Base-by-base conservation (phyloP, 768 basidiomycete genomes). In the Tricholoma sp. region DNA sequence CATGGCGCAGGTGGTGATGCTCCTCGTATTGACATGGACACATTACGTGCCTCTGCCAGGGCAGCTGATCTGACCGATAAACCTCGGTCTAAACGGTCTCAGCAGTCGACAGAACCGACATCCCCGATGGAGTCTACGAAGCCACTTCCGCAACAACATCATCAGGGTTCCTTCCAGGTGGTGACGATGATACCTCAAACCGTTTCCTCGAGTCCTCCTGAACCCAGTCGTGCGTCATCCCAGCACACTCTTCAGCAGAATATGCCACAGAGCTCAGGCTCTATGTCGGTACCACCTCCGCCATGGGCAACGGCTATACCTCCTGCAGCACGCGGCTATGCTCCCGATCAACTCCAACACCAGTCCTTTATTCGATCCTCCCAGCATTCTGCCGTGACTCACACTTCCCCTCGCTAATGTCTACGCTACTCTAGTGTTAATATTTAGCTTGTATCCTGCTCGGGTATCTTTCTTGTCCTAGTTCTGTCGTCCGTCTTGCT, bases 1-100 rank as follows among this genome's bases (percentile, higher is more conserved):
- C 68, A 76, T 19, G 77, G 74, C 9, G 71, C 77, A n/a, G 82
- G 81, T 45, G 83, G 85, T 18, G 79, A 83, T 43, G 67, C 70
- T 3, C 78, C 78, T 27, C 79, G 75, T 31, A 89, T 91, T 56
- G 87, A 89, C 66, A 77, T 91, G 69, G 88, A 90, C 60, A 89
- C 82, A 43, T 73, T 91, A 50, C 84, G 89, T 10, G 87, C 86
- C 24, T 90, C 85, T 46, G 81, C 85, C 1, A 71, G 83, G n/a
- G 83, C 84, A 4, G 79, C 80, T 10, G 82, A 84, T 51, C 57
- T 72, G 7, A 67, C 67, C 21, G 76, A 78, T 11, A 77, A 76
- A 60, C 62, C 62, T 46, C 56, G 62, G 58, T 60, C 66, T 34
- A 62, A 67, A 60, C 65, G 64, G 4, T 65, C 67, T 52, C 70